Conservation (phyloP, 2,329 filamentous ascomycete species). For the Fusarium falciforme region DNA sequence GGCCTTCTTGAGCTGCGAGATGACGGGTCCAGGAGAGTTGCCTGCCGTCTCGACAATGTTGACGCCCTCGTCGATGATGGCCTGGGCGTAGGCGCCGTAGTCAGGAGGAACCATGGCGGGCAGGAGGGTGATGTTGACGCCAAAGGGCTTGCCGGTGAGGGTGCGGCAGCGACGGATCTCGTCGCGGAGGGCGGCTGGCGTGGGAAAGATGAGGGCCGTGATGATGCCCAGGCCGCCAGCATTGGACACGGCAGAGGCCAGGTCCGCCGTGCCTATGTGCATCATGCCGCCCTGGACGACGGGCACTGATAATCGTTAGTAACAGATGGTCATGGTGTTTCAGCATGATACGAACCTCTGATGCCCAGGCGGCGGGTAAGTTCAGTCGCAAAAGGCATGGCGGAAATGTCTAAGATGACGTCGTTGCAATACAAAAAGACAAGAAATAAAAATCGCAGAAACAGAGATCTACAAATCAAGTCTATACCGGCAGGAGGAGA, state of each 20-base stretch:
- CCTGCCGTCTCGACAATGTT: constrained; percentile 93
- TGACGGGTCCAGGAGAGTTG: constrained; percentile 89
- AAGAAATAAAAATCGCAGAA: background rate
- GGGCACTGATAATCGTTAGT: constrained; percentile 66
- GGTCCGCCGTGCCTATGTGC: constrained; percentile 84
- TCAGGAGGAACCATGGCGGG: constrained; percentile 90
- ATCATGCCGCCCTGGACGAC: constrained; percentile 90
- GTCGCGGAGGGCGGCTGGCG: constrained; percentile 89
- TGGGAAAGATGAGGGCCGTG: constrained; percentile 91
- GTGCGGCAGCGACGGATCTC: constrained; percentile 89
- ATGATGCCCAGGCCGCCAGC: constrained; percentile 86
- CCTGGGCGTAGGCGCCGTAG: constrained; percentile 91
- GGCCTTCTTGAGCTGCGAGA: constrained; percentile 85
- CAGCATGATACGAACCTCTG: constrained; percentile 50
- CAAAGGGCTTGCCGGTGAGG: constrained; percentile 85
- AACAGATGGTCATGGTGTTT: background rate
- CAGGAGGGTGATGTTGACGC: constrained; percentile 93
- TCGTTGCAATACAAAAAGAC: background rate
- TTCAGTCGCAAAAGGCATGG: constrained; percentile 69
- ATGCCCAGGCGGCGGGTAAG: constrained; percentile 70
- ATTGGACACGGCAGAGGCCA: constrained; percentile 81
- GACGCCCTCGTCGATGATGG: constrained; percentile 93
- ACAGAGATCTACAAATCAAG: background rate
- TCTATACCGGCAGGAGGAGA: background rate
- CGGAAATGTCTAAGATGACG: background rate